Conservation (phyloP, 441 rosid species). For the Bocquillonia castaneifolia region DNA sequence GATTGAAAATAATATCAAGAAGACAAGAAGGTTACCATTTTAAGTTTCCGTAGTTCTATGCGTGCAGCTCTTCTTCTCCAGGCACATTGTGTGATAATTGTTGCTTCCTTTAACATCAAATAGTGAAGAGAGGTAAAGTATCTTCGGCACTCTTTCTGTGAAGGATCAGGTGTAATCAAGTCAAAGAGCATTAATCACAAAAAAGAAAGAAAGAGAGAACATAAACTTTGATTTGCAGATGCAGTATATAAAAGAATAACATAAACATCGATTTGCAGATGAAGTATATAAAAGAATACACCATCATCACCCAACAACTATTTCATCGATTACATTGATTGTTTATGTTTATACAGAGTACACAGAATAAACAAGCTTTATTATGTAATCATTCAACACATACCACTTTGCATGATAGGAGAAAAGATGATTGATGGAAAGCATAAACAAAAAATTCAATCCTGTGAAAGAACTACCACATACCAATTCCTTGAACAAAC, state of each 20-base stretch:
- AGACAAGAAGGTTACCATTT: slow-evolving; percentile 44
- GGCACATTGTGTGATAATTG: slow-evolving; percentile 60
- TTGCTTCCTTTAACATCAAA: slow-evolving; percentile 53
- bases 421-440: neutral
- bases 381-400: neutral
- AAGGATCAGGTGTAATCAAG: no score
- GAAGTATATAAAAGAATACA: neutral
- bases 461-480: slow-evolving; percentile 2
- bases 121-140: slow-evolving; percentile 43
- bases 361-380: neutral
- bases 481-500: neutral
- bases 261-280: neutral
- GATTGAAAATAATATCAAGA: slow-evolving; percentile 9
- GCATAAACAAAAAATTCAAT: slow-evolving; percentile 8
- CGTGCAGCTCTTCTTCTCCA: slow-evolving; percentile 76
- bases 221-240: neutral
- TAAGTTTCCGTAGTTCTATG: slow-evolving; percentile 67
- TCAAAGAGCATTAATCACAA: slow-evolving; percentile 18
- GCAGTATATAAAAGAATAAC: no score
- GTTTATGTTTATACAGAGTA: neutral
- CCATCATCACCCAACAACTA: neutral
- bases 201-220: slow-evolving; percentile 5
- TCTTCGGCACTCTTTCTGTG: slow-evolving; percentile 64
- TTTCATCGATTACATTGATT: neutral
- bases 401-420: neutral